Conservation (phyloP, 1,284 basidiomycete genomes). For the Cutaneotrichosporon daszewskae region DNA sequence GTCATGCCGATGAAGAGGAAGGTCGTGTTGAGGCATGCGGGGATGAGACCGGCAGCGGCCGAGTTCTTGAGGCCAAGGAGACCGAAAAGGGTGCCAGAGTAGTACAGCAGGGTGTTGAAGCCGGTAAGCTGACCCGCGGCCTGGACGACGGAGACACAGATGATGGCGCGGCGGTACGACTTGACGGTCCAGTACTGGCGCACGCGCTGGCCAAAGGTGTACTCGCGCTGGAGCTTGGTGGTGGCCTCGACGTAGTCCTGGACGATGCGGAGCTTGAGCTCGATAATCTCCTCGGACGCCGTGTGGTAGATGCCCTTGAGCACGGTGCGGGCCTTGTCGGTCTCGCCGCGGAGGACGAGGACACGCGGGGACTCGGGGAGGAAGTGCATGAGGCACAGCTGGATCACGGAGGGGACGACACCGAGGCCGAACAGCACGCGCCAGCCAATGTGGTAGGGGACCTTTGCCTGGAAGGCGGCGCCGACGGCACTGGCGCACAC, state of each 20-base stretch:
- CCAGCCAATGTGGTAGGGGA: slow-evolving; percentile 10
- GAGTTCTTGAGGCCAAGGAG: slow-evolving; percentile 40
- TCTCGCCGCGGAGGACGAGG: slow-evolving; percentile 26
- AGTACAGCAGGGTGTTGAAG: slow-evolving; percentile 41
- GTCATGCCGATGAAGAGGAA: slow-evolving; percentile 38
- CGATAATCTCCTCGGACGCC: slow-evolving; percentile 30
- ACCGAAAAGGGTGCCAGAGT: slow-evolving; percentile 35
- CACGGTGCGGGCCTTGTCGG: slow-evolving; percentile 23
- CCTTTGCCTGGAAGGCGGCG: slow-evolving; percentile 20
- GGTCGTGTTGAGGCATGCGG: slow-evolving; percentile 39
- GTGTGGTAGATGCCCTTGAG: slow-evolving; percentile 28
- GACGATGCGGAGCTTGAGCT: slow-evolving; percentile 34
- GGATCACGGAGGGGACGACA: slow-evolving; percentile 36
- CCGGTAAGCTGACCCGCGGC: slow-evolving; percentile 34
- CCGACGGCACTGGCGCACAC: slow-evolving; percentile 35
- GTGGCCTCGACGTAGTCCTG: slow-evolving; percentile 26
- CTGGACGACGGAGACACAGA: slow-evolving; percentile 18
- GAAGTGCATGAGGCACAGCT: slow-evolving; percentile 38
- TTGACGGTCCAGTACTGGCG: slow-evolving; percentile 19
- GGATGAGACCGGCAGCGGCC: slow-evolving; percentile 37
- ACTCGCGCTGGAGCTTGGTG: slow-evolving; percentile 12
- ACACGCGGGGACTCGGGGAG: slow-evolving; percentile 42
- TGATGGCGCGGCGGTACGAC: slow-evolving; percentile 22
- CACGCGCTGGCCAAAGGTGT: slow-evolving; percentile 11
- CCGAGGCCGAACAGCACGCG: slow-evolving; percentile 33